Base-by-base conservation (phyloP, 768 basidiomycete species). In the Rhodotorula kratochvilovae region DNA sequence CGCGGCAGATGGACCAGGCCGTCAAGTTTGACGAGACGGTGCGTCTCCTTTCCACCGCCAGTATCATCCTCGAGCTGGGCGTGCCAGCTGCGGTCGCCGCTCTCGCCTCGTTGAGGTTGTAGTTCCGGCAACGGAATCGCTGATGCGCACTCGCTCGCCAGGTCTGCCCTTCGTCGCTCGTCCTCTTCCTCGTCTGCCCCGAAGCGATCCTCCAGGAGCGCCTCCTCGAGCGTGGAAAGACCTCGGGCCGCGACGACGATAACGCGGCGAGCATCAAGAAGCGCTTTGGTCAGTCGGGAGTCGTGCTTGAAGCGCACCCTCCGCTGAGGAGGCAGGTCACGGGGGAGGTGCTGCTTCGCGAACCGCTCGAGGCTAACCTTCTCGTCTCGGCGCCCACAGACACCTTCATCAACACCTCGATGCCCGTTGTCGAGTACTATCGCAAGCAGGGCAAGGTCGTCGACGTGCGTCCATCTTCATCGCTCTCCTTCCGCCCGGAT, bases 1-100 rank as follows among this genome's bases (percentile, higher is more conserved):
- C 95, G 65, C 86, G 95, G 71, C 93, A 98, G 84, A 93, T 98
- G 92, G 96, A 99, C 80, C 96, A 99, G 81, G 95, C 94, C 0
- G 70, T 88, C 77, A 87, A 88, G 79, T 99, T 97, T 78, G 95
- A 98, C 77, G 84, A 90, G 76, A 84, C 87, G 58, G 95, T 92
- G 75, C 65, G 85, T 81, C 7, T 16, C 12, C 15, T 35, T 46
- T 33, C 17, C 8, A 39, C 39, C 13, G 39, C 13, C 8, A 13
- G 45, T n/a, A n/a, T n/a, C n/a, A n/a, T n/a, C n/a, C n/a, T n/a
- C n/a, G n/a, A n/a, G n/a, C n/a, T n/a, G n/a, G n/a, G n/a, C n/a
- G n/a, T n/a, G n/a, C n/a, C n/a, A n/a, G n/a, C n/a, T n/a, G n/a
- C n/a, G n/a, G n/a, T n/a, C n/a, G n/a, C n/a, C n/a, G n/a, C n/a